phyloP scores from a whole-genome alignment of 352 stramenopile species.

The Nothophytophthora sp. region DNA sequence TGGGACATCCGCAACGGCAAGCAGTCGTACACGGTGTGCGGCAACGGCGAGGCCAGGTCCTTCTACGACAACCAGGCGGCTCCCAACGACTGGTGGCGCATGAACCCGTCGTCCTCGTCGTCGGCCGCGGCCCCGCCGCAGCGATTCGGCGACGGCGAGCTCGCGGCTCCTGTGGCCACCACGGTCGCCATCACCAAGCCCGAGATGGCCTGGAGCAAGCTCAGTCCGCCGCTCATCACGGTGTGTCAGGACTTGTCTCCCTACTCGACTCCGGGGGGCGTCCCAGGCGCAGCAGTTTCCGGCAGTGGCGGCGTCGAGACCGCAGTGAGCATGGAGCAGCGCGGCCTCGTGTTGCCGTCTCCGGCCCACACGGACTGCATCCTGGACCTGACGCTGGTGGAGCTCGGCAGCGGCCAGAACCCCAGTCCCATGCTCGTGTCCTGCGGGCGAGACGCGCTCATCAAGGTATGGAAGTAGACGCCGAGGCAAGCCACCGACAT shows the following conservation, averaged over 20 bases:
- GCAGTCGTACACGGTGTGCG: slow-evolving; percentile 93
- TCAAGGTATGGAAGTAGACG: slow-evolving; percentile 96
- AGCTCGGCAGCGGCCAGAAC: slow-evolving; percentile 73
- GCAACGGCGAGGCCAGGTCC: slow-evolving; percentile 82
- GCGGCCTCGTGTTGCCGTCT: slow-evolving; percentile 87
- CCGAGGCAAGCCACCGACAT: not conserved
- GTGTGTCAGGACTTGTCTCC: slow-evolving; percentile 86
- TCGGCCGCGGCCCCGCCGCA: slow-evolving; percentile 18
- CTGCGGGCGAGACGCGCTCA: slow-evolving; percentile 93
- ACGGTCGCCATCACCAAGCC: slow-evolving; percentile 66
- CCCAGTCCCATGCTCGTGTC: slow-evolving; percentile 89
- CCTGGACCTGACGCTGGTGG: slow-evolving; percentile 94
- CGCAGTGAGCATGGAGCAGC: slow-evolving; percentile 82
- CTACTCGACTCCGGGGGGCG: slow-evolving; percentile 52
- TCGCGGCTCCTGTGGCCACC: slow-evolving; percentile 22
- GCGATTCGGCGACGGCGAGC: slow-evolving; percentile 29
- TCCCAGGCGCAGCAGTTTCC: slow-evolving; percentile 43
- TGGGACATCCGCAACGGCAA: slow-evolving; percentile 96
- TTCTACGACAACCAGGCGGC: slow-evolving; percentile 88
- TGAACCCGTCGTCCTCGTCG: slow-evolving; percentile 52
- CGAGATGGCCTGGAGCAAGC: slow-evolving; percentile 87
- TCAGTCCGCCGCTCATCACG: slow-evolving; percentile 81
- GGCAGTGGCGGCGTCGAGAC: slow-evolving; percentile 63
- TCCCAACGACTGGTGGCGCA: slow-evolving; percentile 83
- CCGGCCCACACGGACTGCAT: slow-evolving; percentile 94